These are phyloP conservation scores for Fusarium newnesense DNA, from an alignment of 2,329 filamentous ascomycete species.

Conservation along the genomic window DNA sequence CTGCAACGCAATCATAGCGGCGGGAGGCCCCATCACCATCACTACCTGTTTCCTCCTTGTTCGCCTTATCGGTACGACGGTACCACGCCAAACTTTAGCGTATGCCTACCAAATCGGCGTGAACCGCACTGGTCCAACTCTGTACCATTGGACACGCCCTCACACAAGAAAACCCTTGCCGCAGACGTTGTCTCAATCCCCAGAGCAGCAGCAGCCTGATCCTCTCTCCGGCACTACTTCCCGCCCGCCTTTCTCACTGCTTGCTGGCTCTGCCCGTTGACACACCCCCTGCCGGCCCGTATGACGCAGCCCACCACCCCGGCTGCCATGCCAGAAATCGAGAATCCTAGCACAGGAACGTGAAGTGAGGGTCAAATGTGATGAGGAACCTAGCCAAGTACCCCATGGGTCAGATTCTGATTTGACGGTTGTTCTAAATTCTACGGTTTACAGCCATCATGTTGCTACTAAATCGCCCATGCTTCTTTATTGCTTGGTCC, in stretches of 20 bases:
- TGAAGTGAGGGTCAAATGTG: constrained; percentile 38
- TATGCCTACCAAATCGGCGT: constrained; percentile 19
- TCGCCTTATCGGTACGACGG: constrained; percentile 35
- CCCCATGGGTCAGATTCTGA: constrained; percentile 31
- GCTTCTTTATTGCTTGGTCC: constrained; percentile 44
- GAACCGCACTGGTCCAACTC: constrained; percentile 20
- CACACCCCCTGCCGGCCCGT: constrained; percentile 48
- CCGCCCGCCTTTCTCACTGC: constrained; percentile 37
- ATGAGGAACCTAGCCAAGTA: constrained; percentile 26
- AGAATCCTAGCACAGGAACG: constrained; percentile 39
- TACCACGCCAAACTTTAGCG: constrained; percentile 37
- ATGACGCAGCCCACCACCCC: constrained; percentile 47
- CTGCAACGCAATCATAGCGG: constrained; percentile 32
- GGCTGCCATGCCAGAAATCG: constrained; percentile 41
- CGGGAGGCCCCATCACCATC: constrained; percentile 32
- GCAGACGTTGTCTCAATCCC: constrained; percentile 30
- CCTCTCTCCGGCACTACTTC: constrained; percentile 42
- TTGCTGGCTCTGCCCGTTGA: constrained; percentile 49
- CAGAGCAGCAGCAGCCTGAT: constrained; percentile 33
- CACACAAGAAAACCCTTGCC: constrained; percentile 17
- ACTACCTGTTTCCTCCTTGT: constrained; percentile 39
- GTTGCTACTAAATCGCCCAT: constrained; percentile 42
- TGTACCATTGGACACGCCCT: constrained; percentile 29
- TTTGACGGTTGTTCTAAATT: constrained; percentile 48
- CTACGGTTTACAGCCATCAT: constrained; percentile 48